phyloP scores from a whole-genome alignment of 495 filamentous ascomycete genomes.

The Terfezia boudieri region DNA sequence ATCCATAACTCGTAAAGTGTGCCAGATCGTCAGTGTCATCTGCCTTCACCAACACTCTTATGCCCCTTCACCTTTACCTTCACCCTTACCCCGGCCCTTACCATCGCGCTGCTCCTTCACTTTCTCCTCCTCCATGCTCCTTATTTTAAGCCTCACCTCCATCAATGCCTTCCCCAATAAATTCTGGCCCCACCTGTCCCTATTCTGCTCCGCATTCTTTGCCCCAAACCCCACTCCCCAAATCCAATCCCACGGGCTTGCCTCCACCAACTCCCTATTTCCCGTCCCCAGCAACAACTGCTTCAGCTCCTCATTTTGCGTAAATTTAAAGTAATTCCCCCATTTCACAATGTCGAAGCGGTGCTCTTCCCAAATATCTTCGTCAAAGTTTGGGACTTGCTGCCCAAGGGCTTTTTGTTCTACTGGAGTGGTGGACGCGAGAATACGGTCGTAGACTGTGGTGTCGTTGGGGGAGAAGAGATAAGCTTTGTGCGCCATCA shows the following conservation, averaged over 20 bases:
- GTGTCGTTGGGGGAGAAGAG: conserved; percentile 26
- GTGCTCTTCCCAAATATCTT: conserved; percentile 29
- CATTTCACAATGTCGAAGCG: conserved; percentile 34
- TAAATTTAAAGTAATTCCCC: conserved; percentile 41
- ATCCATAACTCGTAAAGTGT: too few relatives aligned
- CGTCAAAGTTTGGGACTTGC: conserved; percentile 31
- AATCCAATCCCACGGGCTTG: conserved; percentile 36
- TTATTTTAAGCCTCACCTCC: conserved; percentile 9
- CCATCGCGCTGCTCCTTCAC: not conserved
- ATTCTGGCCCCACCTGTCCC: conserved; percentile 40
- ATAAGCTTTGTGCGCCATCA: conserved; percentile 41
- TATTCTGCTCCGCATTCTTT: conserved; percentile 25
- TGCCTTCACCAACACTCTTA: too few relatives aligned
- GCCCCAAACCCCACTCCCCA: conserved; percentile 45
- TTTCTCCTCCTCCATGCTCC: conserved; percentile 1
- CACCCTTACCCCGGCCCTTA: too few relatives aligned
- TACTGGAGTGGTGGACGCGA: conserved; percentile 22
- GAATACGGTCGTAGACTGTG: conserved; percentile 22
- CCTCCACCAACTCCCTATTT: conserved; percentile 39
- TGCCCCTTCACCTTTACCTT: too few relatives aligned
- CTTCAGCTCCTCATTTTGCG: conserved; percentile 21
- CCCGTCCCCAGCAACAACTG: conserved; percentile 33
- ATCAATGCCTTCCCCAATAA: conserved; percentile 35
- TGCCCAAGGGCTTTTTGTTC: conserved; percentile 34
- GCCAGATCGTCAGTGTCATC: too few relatives aligned